Evolutionary conservation across 2,329 filamentous ascomycete species (phyloP).

Genomic region (Fusarium neocosmosporiellum): DNA sequence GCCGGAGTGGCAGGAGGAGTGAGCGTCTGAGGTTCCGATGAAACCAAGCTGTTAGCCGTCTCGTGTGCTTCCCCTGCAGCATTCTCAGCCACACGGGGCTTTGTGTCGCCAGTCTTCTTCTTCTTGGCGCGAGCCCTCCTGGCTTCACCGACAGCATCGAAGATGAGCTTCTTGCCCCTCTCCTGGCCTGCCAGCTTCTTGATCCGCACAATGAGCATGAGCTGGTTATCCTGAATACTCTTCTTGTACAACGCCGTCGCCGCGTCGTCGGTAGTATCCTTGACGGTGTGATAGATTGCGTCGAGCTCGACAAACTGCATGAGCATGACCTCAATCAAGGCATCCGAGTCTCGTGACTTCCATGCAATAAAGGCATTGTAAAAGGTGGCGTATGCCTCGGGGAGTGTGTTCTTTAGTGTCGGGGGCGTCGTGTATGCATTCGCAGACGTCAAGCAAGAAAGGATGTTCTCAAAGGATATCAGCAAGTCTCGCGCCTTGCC

Average conservation of each 20-base stretch:
- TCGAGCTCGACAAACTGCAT: slow-evolving; percentile 87
- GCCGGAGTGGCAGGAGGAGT: slow-evolving; percentile 66
- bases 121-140: slow-evolving; percentile 72
- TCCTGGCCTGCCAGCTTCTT: slow-evolving; percentile 80
- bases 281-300: slow-evolving; percentile 85
- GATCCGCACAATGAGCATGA: slow-evolving; percentile 82
- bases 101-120: slow-evolving; percentile 76
- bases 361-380: slow-evolving; percentile 84
- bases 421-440: slow-evolving; percentile 76
- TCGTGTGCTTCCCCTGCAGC: slow-evolving; percentile 52
- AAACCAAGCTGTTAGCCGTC: slow-evolving; percentile 51
- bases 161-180: slow-evolving; percentile 77
- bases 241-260: slow-evolving; percentile 82
- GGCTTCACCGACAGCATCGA: slow-evolving; percentile 79
- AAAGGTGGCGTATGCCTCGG: slow-evolving; percentile 78
- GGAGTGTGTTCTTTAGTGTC: slow-evolving; percentile 70
- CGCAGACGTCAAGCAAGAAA: slow-evolving; percentile 72
- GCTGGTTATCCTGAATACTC: slow-evolving; percentile 83
- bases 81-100: slow-evolving; percentile 72
- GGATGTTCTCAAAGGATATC: slow-evolving; percentile 79
- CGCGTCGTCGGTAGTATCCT: slow-evolving; percentile 78
- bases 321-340: slow-evolving; percentile 86
- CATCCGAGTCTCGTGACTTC: slow-evolving; percentile 83
- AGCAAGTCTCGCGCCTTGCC: slow-evolving; percentile 81
- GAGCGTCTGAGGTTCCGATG: slow-evolving; percentile 60